Base-by-base conservation (phyloP, 441 rosid genomes). In the Pelargonium cotyledonis region DNA sequence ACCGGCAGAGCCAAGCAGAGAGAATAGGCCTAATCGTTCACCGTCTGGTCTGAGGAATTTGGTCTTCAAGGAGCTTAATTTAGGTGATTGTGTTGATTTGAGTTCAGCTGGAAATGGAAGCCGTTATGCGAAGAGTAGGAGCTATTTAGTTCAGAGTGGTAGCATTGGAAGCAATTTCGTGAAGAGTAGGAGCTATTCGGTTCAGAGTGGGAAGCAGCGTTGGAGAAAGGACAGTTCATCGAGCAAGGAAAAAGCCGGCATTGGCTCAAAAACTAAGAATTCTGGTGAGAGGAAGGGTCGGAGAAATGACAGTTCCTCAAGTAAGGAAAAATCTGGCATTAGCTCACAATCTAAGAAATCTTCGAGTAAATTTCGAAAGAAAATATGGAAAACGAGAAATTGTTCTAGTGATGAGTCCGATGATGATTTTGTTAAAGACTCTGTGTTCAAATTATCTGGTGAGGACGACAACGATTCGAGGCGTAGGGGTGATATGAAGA, bases 331-430 rank as follows among this genome's bases (percentile, higher is more conserved):
- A 11, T 60, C 38, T 8, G 65, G 44, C 38, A 57, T 57, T 5
- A 11, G 6, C n/a, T 14, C n/a, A 12, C 14, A n/a, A 49, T 14
- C 15, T 12, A 53, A 53, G 60, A 53, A 53, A 3, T 53, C 60
- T 15, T n/a, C 9, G 5, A 16, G 16, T 15, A 21, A 53, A 16
- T 15, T 15, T 15, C 21, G 44, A 35, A 85, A 81, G 73, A 86
- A 78, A 76, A 85, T 87, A 72, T 67, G 75, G 72, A 85, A 82
- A 78, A 80, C 81, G 65, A 86, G 80, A 55, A 84, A 87, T 75
- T 88, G 92, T 18, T 79, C 96, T 16, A 81, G 85, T 65, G 95
- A 88, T 73, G 88, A 92, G 19, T 86, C 82, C 0, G 90, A 85
- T 40, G 69, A 70, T 15, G 80, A 79, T 66, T 75, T 53, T 0